These are phyloP conservation scores for Noccaea caerulescens DNA, from an alignment of 345 rosid genomes.

Conservation along the genomic window DNA sequence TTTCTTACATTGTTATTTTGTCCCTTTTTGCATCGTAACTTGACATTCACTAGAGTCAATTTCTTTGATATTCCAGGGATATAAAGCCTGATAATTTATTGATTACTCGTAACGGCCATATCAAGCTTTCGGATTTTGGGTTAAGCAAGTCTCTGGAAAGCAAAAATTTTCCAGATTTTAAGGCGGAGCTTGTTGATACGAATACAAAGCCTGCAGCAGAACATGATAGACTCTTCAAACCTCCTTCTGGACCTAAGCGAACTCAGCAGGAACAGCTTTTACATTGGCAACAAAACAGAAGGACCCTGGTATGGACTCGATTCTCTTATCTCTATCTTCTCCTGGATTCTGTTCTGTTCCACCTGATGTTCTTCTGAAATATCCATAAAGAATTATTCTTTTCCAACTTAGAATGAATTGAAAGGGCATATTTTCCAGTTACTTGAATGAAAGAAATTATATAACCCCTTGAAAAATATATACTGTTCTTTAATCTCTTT, in stretches of 20 bases:
- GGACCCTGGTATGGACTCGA: conserved; percentile 57
- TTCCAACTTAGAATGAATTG: conserved; percentile 24
- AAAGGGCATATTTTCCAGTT: conserved; percentile 1
- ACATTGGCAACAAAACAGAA: conserved; percentile 76
- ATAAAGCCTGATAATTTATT: conserved; percentile 76
- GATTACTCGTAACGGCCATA: conserved; percentile 64
- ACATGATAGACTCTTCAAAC: conserved; percentile 49
- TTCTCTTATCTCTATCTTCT: conserved; percentile 22
- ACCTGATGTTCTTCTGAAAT: conserved; percentile 12
- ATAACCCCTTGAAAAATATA: neutral
- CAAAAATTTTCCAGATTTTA: conserved; percentile 55
- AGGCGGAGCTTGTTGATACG: conserved; percentile 50
- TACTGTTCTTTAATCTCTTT: neutral
- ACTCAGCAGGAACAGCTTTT: conserved; percentile 71
- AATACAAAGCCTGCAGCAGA: conserved; percentile 52
- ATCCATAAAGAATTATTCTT: neutral
- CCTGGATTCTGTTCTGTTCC: conserved; percentile 9
- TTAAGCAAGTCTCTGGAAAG: conserved; percentile 70
- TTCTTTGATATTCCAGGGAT: conserved; percentile 52
- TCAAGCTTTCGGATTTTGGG: conserved; percentile 76
- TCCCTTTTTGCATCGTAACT: conserved; percentile 1
- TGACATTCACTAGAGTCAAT: conserved; percentile 4
- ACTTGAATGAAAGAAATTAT: conserved; percentile 10
- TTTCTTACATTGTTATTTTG: conserved; percentile 19
- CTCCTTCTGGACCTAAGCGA: conserved; percentile 60